Evolutionary conservation across 2,329 filamentous ascomycete species (phyloP), one percentile per base, ranked within the genome.

Genomic region (Claviceps citrina): DNA sequence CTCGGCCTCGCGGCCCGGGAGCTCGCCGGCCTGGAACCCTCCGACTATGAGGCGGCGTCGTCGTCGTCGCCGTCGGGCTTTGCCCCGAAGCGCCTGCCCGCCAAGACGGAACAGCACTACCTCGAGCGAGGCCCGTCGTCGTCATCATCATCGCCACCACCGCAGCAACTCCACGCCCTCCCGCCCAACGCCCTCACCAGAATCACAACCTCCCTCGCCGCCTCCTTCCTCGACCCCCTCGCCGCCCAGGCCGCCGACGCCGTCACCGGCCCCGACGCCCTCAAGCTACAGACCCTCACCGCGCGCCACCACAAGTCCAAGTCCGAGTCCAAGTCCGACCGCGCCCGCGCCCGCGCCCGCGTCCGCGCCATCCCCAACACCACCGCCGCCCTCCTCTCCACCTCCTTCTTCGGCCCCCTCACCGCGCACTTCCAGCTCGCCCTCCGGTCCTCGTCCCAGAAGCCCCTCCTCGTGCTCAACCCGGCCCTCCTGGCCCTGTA

Each of bases 201-300:
- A 19, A 76, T 94, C 34, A 72, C 82, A 0, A 69, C 71, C 42
- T 70, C 68, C 8, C 66, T 95, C 36, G 78, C 81, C 4, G 72
- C 77, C 20, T 66, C 69, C 1, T 84, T 94, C 51, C 76, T 96
- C 16, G 76, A 78, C 13, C 91, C 91, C 0, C 64, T 96, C 22
- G 86, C 89, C 1, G 78, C 84, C 28, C 68, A 76, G 43, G 84
- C 87, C 2, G 87, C 86, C 31, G 86, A 95, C 54, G 69, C 78
- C 18, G 68, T 77, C 6, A 80, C 81, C 0, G 86, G 89, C 0
- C 87, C 91, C 0, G 77, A 86, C 48, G 73, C 81, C 5, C 73
- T 98, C 34, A 96, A 96, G 62, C 73, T 96, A 18, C 78, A 84
- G 22, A 93, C 81, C 2, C 94, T 96, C 60, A 89, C 81, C 9